Base-by-base conservation (phyloP, 345 rosid genomes). In the Psidium guajava region DNA sequence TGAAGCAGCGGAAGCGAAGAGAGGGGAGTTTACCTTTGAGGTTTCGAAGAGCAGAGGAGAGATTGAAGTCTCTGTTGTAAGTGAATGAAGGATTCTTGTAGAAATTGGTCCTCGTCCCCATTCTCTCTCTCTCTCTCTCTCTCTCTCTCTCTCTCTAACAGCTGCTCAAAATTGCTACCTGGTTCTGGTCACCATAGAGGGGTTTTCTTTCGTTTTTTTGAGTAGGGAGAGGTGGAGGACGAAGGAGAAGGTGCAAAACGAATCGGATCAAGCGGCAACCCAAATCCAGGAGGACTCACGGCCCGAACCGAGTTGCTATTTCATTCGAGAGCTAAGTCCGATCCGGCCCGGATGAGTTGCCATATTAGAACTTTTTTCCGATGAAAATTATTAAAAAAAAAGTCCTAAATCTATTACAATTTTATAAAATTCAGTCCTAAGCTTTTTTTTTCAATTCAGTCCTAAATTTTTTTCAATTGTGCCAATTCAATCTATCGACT, bases 11-110 rank as follows among this genome's bases (percentile, higher is more conserved):
- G 5, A 2, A 32, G 77, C 25, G 4, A 27, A 7, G 81, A 36
- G 69, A 42, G 64, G 13, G 13, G 2, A 7, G 21, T 8, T 8
- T 54, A 93, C 95, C 97, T 89, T 86, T 87, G 83, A 94, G 92
- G 86, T 94, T 94, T 86, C 89, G 93, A 83, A 94, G 95, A 77
- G 92, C 95, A 14, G 96, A 90, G 61, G 94, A 90, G 87, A 94
- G 91, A 80, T 87, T 86, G 42, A 93, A 50, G 85, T 94, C 94
- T 44, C 90, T 92, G 52, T 90, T 94, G 92, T 93, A 94, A 13
- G 91, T 80, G 83, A 91, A 61, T 0, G 96, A 94, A 54, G 95
- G 91, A 55, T 90, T 93, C 89, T 94, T 93, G 91, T 92, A 93
- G 90, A 94, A 88, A 92, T 94, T 94, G 42, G 89, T 91, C 82